Evolutionary conservation across 176 grass and related monocot species (phyloP).

Genomic region (Bonia amplexicaulis): DNA sequence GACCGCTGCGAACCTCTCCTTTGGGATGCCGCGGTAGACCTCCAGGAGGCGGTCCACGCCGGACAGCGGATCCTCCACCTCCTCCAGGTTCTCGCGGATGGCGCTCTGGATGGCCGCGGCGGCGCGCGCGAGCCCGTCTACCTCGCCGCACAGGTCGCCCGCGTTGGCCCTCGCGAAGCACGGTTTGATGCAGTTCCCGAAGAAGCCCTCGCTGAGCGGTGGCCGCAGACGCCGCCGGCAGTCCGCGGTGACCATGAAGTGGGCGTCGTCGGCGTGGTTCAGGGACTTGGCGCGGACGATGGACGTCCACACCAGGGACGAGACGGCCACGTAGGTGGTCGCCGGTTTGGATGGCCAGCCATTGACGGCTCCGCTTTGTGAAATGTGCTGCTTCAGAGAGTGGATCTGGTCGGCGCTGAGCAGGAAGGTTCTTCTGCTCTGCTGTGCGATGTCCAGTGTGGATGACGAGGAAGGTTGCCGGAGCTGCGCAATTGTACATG

Average conservation of each 20-base stretch:
- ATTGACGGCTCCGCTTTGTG: not conserved
- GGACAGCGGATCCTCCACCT: not conserved
- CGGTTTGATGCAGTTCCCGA: conserved; percentile 37
- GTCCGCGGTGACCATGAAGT: conserved; percentile 22
- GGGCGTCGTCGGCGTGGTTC: not conserved
- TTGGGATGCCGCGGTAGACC: too few relatives aligned
- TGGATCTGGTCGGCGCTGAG: not conserved
- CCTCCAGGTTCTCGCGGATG: not conserved
- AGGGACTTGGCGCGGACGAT: not conserved
- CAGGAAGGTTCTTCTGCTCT: not conserved
- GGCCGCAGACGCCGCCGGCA: conserved; percentile 29
- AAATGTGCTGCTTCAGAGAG: conserved; percentile 1
- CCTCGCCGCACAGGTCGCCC: conserved; percentile 4
- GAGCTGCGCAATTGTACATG: not conserved
- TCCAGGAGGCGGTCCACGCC: too few relatives aligned
- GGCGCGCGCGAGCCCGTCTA: conserved; percentile 2
- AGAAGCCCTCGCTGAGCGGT: conserved; percentile 19
- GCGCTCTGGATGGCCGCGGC: conserved; percentile 9
- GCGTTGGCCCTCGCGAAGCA: not conserved
- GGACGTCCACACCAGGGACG: conserved; percentile 19
- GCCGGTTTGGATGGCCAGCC: not conserved
- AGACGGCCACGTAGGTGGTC: conserved; percentile 22
- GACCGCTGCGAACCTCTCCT: not conserved
- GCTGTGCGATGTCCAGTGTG: not conserved
- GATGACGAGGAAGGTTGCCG: not conserved